Evolutionary conservation across 2,329 filamentous ascomycete species (phyloP).

Genomic region (Fusarium multiceps): DNA sequence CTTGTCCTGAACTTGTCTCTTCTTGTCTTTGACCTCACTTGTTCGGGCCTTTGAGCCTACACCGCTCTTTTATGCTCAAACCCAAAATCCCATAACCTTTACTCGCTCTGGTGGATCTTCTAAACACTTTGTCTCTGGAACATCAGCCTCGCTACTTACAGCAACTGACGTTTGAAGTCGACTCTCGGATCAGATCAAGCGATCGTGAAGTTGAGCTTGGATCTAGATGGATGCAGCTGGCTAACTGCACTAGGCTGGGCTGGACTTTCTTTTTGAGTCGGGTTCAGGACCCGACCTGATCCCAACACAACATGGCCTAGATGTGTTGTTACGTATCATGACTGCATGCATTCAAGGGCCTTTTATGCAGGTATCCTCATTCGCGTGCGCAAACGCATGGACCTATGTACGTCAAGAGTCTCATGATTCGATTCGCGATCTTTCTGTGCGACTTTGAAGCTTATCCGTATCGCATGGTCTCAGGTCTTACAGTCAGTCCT

Average conservation of each 20-base stretch:
- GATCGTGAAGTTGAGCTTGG: constrained; percentile 18
- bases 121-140: constrained; percentile 30
- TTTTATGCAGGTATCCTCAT: constrained; percentile 44
- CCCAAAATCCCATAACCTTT: constrained; percentile 35
- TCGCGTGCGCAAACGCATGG: constrained; percentile 38
- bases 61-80: constrained; percentile 45
- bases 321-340: constrained; percentile 45
- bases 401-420: constrained; percentile 32
- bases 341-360: constrained; percentile 44
- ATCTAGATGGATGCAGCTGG: constrained; percentile 17
- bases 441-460: constrained; percentile 33
- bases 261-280: constrained; percentile 22
- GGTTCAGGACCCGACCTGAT: constrained; percentile 35
- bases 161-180: constrained; percentile 18
- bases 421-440: constrained; percentile 35
- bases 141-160: constrained; percentile 12
- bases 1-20: constrained; percentile 39
- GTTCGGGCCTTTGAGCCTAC: constrained; percentile 38
- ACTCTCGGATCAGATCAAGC: constrained; percentile 21
- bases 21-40: constrained; percentile 36
- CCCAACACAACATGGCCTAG: constrained; percentile 18
- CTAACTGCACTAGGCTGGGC: constrained; percentile 31
- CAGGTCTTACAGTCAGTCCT: constrained; percentile 23
- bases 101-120: constrained; percentile 34
- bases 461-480: constrained; percentile 19